Evolutionary conservation across 1,284 basidiomycete genomes (phyloP), one percentile per base, ranked within the genome.

Genomic region (Singerocomus rubriflavus): DNA sequence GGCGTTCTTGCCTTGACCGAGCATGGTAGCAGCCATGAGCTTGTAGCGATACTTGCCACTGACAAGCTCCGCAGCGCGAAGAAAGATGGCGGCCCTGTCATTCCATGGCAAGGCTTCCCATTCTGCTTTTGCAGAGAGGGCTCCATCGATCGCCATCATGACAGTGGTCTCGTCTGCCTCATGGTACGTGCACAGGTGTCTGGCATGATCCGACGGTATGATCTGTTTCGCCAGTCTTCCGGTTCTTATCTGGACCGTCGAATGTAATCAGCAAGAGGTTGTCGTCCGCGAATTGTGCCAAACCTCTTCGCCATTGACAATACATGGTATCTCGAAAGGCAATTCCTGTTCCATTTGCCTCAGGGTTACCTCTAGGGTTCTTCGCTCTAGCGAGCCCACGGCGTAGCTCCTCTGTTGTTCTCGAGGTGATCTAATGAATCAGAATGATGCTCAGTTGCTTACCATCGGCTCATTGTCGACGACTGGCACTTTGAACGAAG

Each of bases 1-100:
- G 11, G 83, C 88, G 69, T 98, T 99, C 83, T 99, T 99, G 47
- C 97, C 96, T 75, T 99, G 96, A 12, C 96, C 96, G 40, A 99
- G 79, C 76, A 99, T 98, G 42, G 96, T 98, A 30, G 96, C 94
- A 30, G 97, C 97, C 75, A 98, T 82, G 48, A 99, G 78, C 73
- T 90, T 87, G 76, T 92, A 94, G 63, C 95, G 80, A 71, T 97
- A 98, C 79, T 98, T 98, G 55, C 88, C 88, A 60, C 91, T 86
- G 54, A 95, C 82, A 50, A 99, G 83, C 69, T 99, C 96, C 32
- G 94, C 94, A 3, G 94, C 93, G 72, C 97, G 97, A 62, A 99
- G 79, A 78, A 98, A 98, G 73, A 99, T 97, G 50, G 96, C 92
- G 6, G 97, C 95, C 44, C 93, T 84, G 72, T 99, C 97, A 64